phyloP scores from a whole-genome alignment of 2,329 filamentous ascomycete species.

The Aspergillus udagawae region DNA sequence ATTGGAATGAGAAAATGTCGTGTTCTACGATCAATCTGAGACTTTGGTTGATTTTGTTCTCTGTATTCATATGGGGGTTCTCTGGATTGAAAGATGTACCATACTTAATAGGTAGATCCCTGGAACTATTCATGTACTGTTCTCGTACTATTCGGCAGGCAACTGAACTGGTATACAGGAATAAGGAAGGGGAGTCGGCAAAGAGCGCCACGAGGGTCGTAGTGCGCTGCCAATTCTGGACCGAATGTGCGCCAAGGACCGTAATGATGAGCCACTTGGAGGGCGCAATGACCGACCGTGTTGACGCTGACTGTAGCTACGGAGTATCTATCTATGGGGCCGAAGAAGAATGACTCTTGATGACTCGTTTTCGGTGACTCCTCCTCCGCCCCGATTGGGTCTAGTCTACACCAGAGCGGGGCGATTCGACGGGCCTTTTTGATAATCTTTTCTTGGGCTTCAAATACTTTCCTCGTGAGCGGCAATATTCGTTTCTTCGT shows the following conservation, averaged over 20 bases:
- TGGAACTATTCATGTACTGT: not conserved
- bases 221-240: not conserved
- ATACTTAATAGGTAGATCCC: not conserved
- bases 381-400: slow-evolving; percentile 11
- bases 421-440: slow-evolving; percentile 5
- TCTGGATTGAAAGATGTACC: not conserved
- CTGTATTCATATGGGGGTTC: not conserved
- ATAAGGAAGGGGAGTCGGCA: not conserved
- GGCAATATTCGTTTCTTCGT: not conserved
- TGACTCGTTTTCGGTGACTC: slow-evolving; percentile 14
- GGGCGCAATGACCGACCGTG: too few relatives aligned
- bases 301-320: not conserved
- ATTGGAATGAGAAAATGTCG: not conserved
- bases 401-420: slow-evolving; percentile 12
- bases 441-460: not conserved
- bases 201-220: not conserved
- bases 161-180: not conserved
- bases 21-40: not conserved
- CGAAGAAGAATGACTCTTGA: not conserved
- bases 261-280: not conserved
- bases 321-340: too few relatives aligned
- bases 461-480: not conserved
- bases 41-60: too few relatives aligned
- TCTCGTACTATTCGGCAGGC: not conserved
- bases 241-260: too few relatives aligned